Evolutionary conservation across 805 yeast species (phyloP).

Genomic region (Candida pini): DNA sequence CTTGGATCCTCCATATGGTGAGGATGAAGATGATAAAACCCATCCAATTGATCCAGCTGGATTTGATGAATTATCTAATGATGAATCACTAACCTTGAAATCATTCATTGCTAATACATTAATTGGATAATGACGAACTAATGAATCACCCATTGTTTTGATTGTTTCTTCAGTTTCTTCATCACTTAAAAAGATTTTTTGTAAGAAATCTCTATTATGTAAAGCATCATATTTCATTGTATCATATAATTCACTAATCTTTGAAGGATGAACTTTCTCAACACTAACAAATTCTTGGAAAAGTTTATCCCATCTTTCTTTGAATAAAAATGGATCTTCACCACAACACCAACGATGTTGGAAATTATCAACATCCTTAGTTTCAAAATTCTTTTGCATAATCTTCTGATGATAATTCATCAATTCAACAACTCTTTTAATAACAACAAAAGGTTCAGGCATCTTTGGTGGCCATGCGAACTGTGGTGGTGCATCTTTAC

Average conservation of each 20-base stretch:
- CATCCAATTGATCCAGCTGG: slow-evolving; percentile 68
- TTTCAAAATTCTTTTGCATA: slow-evolving; percentile 73
- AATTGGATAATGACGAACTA: slow-evolving; percentile 69
- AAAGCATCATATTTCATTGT: slow-evolving; percentile 98
- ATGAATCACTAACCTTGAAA: slow-evolving; percentile 51
- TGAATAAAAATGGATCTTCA: slow-evolving; percentile 85
- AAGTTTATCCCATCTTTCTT: slow-evolving; percentile 95
- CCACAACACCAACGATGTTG: slow-evolving; percentile 94
- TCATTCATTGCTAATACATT: slow-evolving; percentile 72
- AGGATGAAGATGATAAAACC: slow-evolving; percentile 45
- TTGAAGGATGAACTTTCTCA: slow-evolving; percentile 96
- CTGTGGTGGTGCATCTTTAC: slow-evolving; percentile 94
- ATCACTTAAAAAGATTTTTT: slow-evolving; percentile 70
- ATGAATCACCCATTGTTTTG: slow-evolving; percentile 39
- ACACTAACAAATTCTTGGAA: slow-evolving; percentile 88
- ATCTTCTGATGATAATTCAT: slow-evolving; percentile 87
- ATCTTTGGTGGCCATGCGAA: slow-evolving; percentile 98
- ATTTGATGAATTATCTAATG: slow-evolving; percentile 21
- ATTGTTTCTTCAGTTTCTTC: slow-evolving; percentile 31
- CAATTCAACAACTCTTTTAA: slow-evolving; percentile 88
- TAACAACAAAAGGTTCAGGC: slow-evolving; percentile 95
- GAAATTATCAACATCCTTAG: slow-evolving; percentile 58
- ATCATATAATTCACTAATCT: slow-evolving; percentile 92
- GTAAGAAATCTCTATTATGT: slow-evolving; percentile 86
- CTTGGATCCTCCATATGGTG: no score